Base-by-base conservation (phyloP, 345 rosid genomes). In the Clausena lansium region DNA sequence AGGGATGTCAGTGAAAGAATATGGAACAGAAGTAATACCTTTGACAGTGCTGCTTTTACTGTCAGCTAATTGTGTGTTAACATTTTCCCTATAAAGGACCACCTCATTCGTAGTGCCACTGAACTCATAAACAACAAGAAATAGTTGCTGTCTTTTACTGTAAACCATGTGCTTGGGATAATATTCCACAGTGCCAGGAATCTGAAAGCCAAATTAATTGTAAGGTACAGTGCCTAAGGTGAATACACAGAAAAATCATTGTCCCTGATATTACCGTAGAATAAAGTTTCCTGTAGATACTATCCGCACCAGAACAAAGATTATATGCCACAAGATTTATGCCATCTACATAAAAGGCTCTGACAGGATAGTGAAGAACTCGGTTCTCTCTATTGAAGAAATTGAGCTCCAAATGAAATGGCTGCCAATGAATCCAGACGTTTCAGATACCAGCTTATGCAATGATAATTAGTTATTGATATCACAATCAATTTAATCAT, bases 351-450 rank as follows among this genome's bases (percentile, higher is more conserved):
- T 91, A 96, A 80, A 96, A 94, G 67, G 95, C 94, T 80, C 98
- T 90, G 76, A 86, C 89, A 83, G 99, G 99, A 82, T 94, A 96
- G 82, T 96, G 98, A 83, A 96, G 97, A 68, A 96, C 91, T 79
- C 99, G 86, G 79, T 90, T 96, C 87, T 92, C 97, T 84, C 85
- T 92, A 81, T 89, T 94, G 79, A 96, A 96, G 86, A 94, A 92
- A 90, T 96, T 96, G 78, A 96, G 90, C 91, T 94, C 99, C 97
- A 96, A 80, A 82, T 94, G 98, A 84, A 92, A 87, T 77, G 97
- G 98, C 99, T 96, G 93, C 81, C 82, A 86, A 83, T 28, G 36
- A 82, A 83, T 76, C 71, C 78, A 75, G 64, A 65, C 78, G 65
- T 59, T 75, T 85, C 81, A 87, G 81, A 80, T 74, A 78, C 67